Evolutionary conservation across 305 asterid genomes (phyloP).

Genomic region (Fraxinus paxiana): DNA sequence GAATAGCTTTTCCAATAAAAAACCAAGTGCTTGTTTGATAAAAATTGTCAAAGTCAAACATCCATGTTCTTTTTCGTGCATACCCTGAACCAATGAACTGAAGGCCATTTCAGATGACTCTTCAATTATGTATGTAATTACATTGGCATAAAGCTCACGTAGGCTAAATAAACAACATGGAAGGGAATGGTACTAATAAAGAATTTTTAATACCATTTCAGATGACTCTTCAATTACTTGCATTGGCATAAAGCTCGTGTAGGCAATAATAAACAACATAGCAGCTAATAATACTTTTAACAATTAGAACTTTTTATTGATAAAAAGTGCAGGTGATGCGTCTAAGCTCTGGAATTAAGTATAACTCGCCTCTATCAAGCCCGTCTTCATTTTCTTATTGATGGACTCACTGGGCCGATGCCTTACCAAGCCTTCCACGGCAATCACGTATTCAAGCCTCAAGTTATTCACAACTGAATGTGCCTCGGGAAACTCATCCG

Average conservation of each 20-base stretch:
- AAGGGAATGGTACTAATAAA: not conserved
- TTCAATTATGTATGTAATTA: not conserved
- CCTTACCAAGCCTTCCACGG: slow-evolving; percentile 82
- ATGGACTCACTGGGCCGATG: slow-evolving; percentile 72
- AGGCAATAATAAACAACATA: not conserved
- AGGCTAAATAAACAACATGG: not conserved
- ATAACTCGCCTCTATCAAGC: slow-evolving; percentile 67
- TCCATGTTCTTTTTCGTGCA: not conserved
- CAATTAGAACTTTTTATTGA: not conserved
- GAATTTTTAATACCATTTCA: not conserved
- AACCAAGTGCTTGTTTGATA: not conserved
- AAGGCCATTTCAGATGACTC: not conserved
- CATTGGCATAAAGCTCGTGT: not conserved
- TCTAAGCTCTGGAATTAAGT: not conserved
- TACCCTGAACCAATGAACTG: not conserved
- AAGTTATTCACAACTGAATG: slow-evolving; percentile 68
- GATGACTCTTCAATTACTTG: not conserved
- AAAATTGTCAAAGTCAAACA: not conserved
- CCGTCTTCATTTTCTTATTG: slow-evolving; percentile 85
- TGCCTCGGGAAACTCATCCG: slow-evolving; percentile 86
- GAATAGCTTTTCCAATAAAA: not conserved
- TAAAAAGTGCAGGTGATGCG: not conserved
- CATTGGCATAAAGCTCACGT: not conserved
- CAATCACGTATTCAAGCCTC: slow-evolving; percentile 86
- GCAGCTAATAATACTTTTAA: not conserved